Evolutionary conservation across 345 rosid genomes (phyloP).

Genomic region (Lepidium aucheri): DNA sequence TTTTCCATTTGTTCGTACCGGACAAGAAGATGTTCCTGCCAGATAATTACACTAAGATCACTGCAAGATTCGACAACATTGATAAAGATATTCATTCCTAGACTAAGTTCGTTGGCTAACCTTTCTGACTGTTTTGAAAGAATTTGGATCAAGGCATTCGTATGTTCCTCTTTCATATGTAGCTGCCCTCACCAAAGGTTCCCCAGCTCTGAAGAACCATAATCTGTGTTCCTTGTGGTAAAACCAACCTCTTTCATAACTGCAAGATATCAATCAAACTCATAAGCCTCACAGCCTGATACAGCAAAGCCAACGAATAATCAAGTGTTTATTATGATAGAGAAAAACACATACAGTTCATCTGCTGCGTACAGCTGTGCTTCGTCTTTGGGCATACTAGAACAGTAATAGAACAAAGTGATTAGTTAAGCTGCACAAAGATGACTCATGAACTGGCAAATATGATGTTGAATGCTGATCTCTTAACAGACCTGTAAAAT

Average conservation of each 20-base stretch:
- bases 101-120: slow-evolving; percentile 25
- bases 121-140: slow-evolving; percentile 72
- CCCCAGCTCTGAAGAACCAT: slow-evolving; percentile 80
- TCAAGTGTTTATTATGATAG: background rate
- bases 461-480: background rate
- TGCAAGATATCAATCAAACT: slow-evolving; percentile 32
- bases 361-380: slow-evolving; percentile 87
- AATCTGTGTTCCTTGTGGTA: slow-evolving; percentile 75
- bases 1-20: slow-evolving; percentile 81
- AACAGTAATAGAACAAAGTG: background rate
- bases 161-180: slow-evolving; percentile 79
- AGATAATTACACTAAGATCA: background rate
- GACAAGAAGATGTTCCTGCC: slow-evolving; percentile 81
- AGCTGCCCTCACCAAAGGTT: slow-evolving; percentile 75
- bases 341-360: slow-evolving; percentile 71
- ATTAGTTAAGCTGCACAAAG: background rate
- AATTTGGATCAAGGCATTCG: slow-evolving; percentile 75
- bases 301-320: background rate
- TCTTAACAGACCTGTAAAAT: slow-evolving; percentile 68
- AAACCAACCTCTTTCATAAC: slow-evolving; percentile 83
- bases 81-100: background rate
- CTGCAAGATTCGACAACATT: background rate
- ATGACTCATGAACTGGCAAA: background rate
- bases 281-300: background rate
- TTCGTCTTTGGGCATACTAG: slow-evolving; percentile 98